Evolutionary conservation across 495 filamentous ascomycete species (phyloP), one percentile per base, ranked within the genome.

Genomic region (Sabuloglossum arenarium): DNA sequence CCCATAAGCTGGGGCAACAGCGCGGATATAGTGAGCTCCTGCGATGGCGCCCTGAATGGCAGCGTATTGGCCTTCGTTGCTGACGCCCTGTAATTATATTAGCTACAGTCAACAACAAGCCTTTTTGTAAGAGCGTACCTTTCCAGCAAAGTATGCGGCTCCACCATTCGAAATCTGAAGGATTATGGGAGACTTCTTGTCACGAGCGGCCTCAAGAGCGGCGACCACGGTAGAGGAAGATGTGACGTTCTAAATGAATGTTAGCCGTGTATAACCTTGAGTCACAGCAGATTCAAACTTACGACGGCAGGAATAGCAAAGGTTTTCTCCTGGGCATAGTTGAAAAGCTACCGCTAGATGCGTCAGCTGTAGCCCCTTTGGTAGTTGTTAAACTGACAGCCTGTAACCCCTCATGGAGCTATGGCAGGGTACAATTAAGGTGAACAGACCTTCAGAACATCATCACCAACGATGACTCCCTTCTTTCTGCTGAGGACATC

Each of bases 221-320:
- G 88, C 81, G 59, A 95, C 80, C 51, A 84, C 87, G 52, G 88
- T 94, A 59, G 85, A 91, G 53, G 84, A 89, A 50, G 86, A 94
- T 61, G 91, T 96, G 63, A 95, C 86, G 69, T 94, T 91, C 70
- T 76, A 51, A 16, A 1, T 27, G 16, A n/a, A 19, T 25, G n/a
- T 45, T 39, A 28, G 54, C 31, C n/a, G 6, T 23, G n/a, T 3
- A 43, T 23, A 56, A 31, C 14, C 14, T 32, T 31, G 8, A n/a
- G 32, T 3, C 2, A 23, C 1, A 6, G 29, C 12, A 12, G 54
- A 51, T 6, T 34, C 52, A n/a, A 25, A 78, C 78, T 70, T 70
- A 84, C 83, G 68, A 96, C 89, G 68, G 84, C 84, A 57, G 91
- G 91, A 60, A 97, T 86, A 65, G 91, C 90, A 62, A 86, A 96